Conservation (phyloP, 2,329 filamentous ascomycete species). For the Penicillium sp. region DNA sequence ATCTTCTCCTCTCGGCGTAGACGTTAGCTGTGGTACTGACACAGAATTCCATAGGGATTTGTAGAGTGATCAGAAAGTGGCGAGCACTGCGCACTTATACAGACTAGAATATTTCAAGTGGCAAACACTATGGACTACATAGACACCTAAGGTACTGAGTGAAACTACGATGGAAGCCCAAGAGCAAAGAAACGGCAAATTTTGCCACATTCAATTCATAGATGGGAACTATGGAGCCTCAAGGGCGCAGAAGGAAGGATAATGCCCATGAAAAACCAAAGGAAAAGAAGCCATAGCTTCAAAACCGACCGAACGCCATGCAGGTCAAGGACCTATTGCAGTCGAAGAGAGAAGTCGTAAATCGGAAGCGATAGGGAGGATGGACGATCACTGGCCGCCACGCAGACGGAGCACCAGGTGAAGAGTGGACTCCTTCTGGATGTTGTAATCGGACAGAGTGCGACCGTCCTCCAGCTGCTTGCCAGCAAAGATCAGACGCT, state of each 20-base stretch:
- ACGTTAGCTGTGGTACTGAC: too few relatives aligned
- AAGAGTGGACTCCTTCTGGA: constrained; percentile 59
- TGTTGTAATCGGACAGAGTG: constrained; percentile 52
- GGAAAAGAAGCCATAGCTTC: constrained; percentile 25
- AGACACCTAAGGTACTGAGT: neutral
- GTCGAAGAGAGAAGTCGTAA: constrained; percentile 12
- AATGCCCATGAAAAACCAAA: constrained; percentile 22
- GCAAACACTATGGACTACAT: neutral
- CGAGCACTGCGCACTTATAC: too few relatives aligned
- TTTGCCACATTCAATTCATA: constrained; percentile 7
- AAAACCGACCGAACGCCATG: constrained; percentile 39
- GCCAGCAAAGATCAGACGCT: constrained; percentile 65
- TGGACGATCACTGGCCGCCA: constrained; percentile 40
- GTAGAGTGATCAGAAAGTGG: too few relatives aligned
- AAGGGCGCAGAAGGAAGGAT: constrained; percentile 12
- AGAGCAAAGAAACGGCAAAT: neutral
- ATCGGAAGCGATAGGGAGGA: constrained; percentile 1
- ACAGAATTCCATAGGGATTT: too few relatives aligned
- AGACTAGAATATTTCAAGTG: too few relatives aligned
- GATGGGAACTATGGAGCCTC: constrained; percentile 11
- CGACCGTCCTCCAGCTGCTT: constrained; percentile 58
- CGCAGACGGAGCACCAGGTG: constrained; percentile 53
- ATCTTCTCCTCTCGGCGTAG: too few relatives aligned
- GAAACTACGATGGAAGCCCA: neutral
- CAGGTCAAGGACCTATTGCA: constrained; percentile 29